Conservation (phyloP, 2,329 filamentous ascomycete species). For the Aspergillus versicolor region DNA sequence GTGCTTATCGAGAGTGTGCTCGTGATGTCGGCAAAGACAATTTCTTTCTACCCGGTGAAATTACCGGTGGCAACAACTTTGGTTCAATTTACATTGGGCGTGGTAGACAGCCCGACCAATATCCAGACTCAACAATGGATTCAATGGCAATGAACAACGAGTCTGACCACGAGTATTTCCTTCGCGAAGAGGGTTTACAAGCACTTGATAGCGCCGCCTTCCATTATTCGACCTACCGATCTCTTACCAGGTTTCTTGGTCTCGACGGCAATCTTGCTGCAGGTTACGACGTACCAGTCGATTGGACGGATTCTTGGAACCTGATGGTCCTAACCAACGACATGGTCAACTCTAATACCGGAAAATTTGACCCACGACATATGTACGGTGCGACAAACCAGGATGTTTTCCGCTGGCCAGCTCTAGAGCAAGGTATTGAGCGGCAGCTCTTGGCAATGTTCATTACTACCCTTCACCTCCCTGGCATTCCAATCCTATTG, state of each 20-base stretch:
- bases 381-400: slow-evolving; percentile 66
- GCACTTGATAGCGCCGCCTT: slow-evolving; percentile 62
- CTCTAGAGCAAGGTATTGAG: slow-evolving; percentile 57
- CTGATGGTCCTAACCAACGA: slow-evolving; percentile 60
- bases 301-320: slow-evolving; percentile 59
- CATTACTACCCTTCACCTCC: slow-evolving; percentile 59
- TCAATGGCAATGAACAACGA: slow-evolving; percentile 51
- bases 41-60: slow-evolving; percentile 64
- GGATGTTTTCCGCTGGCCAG: slow-evolving; percentile 65
- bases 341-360: slow-evolving; percentile 60
- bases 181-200: slow-evolving; percentile 53
- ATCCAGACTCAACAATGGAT: slow-evolving; percentile 47
- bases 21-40: slow-evolving; percentile 58
- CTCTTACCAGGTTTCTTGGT: slow-evolving; percentile 61
- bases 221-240: slow-evolving; percentile 64
- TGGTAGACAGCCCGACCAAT: slow-evolving; percentile 57
- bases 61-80: slow-evolving; percentile 61
- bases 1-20: slow-evolving; percentile 59
- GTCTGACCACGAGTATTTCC: slow-evolving; percentile 46
- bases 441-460: slow-evolving; percentile 59
- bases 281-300: slow-evolving; percentile 53
- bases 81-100: slow-evolving; percentile 63
- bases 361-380: slow-evolving; percentile 62
- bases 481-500: slow-evolving; percentile 59
- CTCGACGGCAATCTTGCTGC: slow-evolving; percentile 58